Conservation (phyloP, 192 early-diverging fungal genomes). For the Rhizophlyctis rosea region DNA sequence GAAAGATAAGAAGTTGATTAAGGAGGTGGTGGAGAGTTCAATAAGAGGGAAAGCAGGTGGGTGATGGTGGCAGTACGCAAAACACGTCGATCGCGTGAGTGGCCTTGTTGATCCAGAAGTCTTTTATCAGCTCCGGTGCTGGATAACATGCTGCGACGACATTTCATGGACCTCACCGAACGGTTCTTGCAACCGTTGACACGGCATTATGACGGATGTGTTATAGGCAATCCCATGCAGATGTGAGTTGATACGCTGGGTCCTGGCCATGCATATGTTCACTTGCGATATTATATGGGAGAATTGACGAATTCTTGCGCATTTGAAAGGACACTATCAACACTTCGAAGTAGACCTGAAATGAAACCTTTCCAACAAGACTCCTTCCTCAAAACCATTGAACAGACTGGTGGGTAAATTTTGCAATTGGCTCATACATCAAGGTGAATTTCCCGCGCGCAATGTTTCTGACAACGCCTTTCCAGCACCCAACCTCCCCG, state of each 20-base stretch:
- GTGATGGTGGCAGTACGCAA: conserved; percentile 36
- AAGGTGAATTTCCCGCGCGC: too few relatives aligned
- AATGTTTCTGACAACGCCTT: too few relatives aligned
- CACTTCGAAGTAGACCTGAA: conserved; percentile 51
- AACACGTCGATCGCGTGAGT: too few relatives aligned
- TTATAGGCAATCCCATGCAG: conserved; percentile 62
- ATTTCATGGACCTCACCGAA: conserved; percentile 92
- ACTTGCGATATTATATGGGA: neutral
- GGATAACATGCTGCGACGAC: conserved; percentile 87
- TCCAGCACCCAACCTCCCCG: conserved; percentile 39
- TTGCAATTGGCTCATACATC: neutral
- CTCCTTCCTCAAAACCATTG: conserved; percentile 64
- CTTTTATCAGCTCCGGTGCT: conserved; percentile 57
- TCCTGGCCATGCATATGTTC: conserved; percentile 12
- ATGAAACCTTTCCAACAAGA: conserved; percentile 78
- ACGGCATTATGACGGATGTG: conserved; percentile 84
- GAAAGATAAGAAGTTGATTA: conserved; percentile 80
- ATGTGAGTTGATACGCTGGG: too few relatives aligned
- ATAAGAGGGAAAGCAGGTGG: conserved; percentile 68
- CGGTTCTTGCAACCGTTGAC: conserved; percentile 94
- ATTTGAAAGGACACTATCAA: conserved; percentile 43
- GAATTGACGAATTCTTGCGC: conserved; percentile 10
- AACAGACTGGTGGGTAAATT: conserved; percentile 44
- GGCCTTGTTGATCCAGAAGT: too few relatives aligned
- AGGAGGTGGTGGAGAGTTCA: conserved; percentile 69